These are phyloP conservation scores for Mycena venus DNA, from an alignment of 768 basidiomycete genomes.

Conservation along the genomic window DNA sequence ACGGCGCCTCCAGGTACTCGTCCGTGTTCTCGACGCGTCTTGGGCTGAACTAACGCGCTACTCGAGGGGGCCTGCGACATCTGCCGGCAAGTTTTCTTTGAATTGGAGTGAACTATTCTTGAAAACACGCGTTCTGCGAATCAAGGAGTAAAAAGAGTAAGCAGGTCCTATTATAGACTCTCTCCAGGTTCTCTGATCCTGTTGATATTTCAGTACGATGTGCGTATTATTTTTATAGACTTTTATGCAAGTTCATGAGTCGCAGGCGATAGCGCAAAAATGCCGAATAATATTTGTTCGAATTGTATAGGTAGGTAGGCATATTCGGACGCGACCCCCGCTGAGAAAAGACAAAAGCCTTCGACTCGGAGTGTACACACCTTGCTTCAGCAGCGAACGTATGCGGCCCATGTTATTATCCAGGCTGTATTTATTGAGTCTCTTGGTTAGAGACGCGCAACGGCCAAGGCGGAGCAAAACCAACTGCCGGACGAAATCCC, in stretches of 20 bases:
- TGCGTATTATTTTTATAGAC: neutral
- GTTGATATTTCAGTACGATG: conserved; percentile 18
- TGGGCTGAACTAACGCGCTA: neutral
- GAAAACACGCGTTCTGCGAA: neutral
- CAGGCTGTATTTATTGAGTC: neutral
- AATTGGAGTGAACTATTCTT: neutral
- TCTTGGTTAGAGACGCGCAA: conserved; percentile 8
- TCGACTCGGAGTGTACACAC: conserved; percentile 24
- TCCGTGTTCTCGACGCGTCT: neutral
- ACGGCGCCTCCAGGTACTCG: conserved; percentile 25
- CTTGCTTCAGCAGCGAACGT: conserved; percentile 24
- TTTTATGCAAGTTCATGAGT: neutral
- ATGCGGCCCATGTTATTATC: neutral
- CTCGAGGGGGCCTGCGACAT: conserved; percentile 30
- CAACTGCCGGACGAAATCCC: neutral
- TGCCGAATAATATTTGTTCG: conserved; percentile 34
- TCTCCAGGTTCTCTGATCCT: neutral
- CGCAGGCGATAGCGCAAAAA: conserved; percentile 59
- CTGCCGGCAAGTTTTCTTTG: conserved; percentile 10
- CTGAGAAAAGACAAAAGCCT: conserved; percentile 51
- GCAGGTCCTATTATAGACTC: neutral
- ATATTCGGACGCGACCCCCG: conserved; percentile 57
- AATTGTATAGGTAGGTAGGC: conserved; percentile 28
- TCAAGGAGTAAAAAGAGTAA: conserved; percentile 32
- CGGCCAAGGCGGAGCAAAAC: neutral